Evolutionary conservation across 2,329 filamentous ascomycete genomes (phyloP).

Genomic region (Aspergillus melleus): DNA sequence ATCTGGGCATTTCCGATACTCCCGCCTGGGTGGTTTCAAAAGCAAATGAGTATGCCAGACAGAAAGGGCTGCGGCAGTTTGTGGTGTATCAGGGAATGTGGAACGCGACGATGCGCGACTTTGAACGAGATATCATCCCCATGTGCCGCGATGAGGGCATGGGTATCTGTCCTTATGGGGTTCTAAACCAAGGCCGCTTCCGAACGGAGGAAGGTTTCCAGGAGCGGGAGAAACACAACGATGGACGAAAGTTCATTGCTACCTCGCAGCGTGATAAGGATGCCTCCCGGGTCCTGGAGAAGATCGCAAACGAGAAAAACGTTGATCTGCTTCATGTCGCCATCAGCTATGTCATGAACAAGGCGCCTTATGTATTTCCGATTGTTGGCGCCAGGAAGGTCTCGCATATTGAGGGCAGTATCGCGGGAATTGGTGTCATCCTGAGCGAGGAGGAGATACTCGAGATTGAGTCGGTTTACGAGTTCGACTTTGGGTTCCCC

Average conservation of each 20-base stretch:
- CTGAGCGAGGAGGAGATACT: conserved; percentile 55
- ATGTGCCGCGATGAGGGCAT: conserved; percentile 65
- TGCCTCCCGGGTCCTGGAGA: conserved; percentile 14
- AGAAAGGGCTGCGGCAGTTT: conserved; percentile 69
- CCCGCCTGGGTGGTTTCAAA: conserved; percentile 63
- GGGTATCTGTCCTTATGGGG: conserved; percentile 56
- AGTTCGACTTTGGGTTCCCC: conserved; percentile 60
- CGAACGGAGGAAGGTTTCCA: conserved; percentile 26
- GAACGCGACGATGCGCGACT: conserved; percentile 62
- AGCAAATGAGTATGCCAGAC: conserved; percentile 61
- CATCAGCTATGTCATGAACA: conserved; percentile 53
- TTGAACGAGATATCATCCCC: conserved; percentile 68
- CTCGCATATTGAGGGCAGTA: conserved; percentile 54
- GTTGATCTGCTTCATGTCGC: conserved; percentile 31
- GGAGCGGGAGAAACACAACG: neutral
- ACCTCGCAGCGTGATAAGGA: neutral
- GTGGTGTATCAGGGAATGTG: conserved; percentile 68
- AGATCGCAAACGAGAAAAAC: neutral
- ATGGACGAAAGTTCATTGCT: neutral
- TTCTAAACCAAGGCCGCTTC: conserved; percentile 41
- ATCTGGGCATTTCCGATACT: conserved; percentile 67
- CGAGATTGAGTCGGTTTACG: conserved; percentile 52
- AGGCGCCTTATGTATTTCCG: conserved; percentile 52
- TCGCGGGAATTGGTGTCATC: conserved; percentile 52
- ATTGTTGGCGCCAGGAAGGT: conserved; percentile 53